These are phyloP conservation scores for Aureobasidium namibiae DNA, from an alignment of 2,329 filamentous ascomycete genomes.

Conservation along the genomic window DNA sequence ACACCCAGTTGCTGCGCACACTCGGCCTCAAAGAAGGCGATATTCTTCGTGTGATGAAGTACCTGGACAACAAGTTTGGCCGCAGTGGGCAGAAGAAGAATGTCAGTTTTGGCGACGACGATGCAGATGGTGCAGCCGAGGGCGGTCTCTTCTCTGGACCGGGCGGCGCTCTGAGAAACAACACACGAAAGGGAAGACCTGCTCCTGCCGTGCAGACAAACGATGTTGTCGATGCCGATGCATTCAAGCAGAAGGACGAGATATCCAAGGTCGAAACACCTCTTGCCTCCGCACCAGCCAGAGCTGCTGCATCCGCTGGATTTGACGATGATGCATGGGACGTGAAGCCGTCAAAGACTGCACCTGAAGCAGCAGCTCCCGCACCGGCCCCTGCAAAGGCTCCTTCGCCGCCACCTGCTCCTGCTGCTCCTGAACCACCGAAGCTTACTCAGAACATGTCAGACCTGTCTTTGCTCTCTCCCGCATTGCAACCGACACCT, in stretches of 20 bases:
- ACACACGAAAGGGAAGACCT: slow-evolving; percentile 85
- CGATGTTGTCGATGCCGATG: slow-evolving; percentile 80
- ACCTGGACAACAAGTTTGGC: slow-evolving; percentile 70
- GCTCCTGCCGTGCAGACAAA: slow-evolving; percentile 78
- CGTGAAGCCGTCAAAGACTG: slow-evolving; percentile 69
- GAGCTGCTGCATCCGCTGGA: slow-evolving; percentile 47
- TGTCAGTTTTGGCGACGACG: slow-evolving; percentile 48
- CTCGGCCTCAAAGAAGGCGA: slow-evolving; percentile 94
- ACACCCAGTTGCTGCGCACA: slow-evolving; percentile 71
- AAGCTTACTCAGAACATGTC: slow-evolving; percentile 62
- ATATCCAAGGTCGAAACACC: slow-evolving; percentile 43
- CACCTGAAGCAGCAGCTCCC: slow-evolving; percentile 27
- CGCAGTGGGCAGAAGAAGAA: slow-evolving; percentile 39
- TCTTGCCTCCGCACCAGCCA: slow-evolving; percentile 37
- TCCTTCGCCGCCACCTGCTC: slow-evolving; percentile 26
- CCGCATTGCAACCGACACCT: slow-evolving; percentile 49
- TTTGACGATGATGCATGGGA: slow-evolving; percentile 99
- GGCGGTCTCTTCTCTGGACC: slow-evolving; percentile 85
- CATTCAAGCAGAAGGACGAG: slow-evolving; percentile 58
- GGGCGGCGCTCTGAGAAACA: slow-evolving; percentile 84
- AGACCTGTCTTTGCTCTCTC: slow-evolving; percentile 56
- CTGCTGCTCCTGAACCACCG: slow-evolving; percentile 36
- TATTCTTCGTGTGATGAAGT: slow-evolving; percentile 90
- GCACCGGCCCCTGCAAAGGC: slow-evolving; percentile 26
- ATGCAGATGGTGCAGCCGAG: slow-evolving; percentile 46